These are phyloP conservation scores for Diversispora epigaea DNA, from an alignment of 192 early-diverging fungal genomes.

Conservation along the genomic window DNA sequence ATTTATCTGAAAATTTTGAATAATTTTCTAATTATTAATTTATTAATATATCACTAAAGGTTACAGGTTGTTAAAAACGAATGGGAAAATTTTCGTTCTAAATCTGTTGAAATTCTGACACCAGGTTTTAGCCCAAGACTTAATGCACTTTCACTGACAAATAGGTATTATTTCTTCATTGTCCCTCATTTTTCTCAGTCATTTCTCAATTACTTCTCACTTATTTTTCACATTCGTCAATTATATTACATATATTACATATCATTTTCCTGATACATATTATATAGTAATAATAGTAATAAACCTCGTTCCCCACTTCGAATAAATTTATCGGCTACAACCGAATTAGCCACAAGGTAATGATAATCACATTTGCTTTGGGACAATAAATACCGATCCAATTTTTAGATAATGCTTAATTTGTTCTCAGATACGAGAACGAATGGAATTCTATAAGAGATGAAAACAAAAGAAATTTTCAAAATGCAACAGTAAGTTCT, in stretches of 20 bases:
- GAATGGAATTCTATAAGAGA: conserved; percentile 20
- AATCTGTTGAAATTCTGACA: conserved; percentile 13
- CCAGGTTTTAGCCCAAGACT: conserved; percentile 4
- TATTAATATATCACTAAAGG: background rate
- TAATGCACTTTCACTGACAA: background rate
- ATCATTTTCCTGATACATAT: background rate
- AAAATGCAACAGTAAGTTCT: conserved; percentile 19
- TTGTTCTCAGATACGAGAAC: conserved; percentile 20
- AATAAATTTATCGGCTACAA: conserved; percentile 18
- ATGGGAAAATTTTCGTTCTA: conserved; percentile 8
- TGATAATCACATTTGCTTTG: too few relatives aligned
- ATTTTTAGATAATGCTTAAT: background rate
- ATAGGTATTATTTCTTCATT: background rate
- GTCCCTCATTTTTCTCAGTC: background rate
- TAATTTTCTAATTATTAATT: background rate
- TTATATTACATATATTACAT: too few relatives aligned
- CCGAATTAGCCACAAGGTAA: conserved; percentile 16
- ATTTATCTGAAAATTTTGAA: background rate
- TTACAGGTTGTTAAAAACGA: background rate
- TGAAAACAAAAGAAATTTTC: conserved; percentile 21
- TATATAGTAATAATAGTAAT: background rate
- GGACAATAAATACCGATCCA: background rate
- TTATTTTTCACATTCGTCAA: too few relatives aligned
- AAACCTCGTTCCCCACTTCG: background rate
- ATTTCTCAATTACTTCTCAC: background rate